A percentile compares a stretch with the other conserved stretches of the same genome.
These are phyloP conservation scores for Emericellopsis atlantica DNA, from an alignment of 2,329 filamentous ascomycete genomes.

Conservation along the genomic window DNA sequence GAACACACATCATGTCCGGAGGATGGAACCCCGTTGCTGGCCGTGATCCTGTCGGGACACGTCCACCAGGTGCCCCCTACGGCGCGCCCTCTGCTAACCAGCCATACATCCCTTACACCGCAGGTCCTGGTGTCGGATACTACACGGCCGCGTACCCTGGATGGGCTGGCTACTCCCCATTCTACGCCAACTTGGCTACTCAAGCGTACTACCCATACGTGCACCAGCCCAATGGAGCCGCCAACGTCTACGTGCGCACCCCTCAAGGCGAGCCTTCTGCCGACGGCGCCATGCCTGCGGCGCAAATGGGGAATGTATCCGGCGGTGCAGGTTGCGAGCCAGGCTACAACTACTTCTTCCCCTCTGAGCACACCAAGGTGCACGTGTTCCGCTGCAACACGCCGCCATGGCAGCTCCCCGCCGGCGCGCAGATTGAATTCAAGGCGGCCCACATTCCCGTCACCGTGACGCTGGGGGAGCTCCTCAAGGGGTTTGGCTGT, in stretches of 20 bases:
- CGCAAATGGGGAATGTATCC: constrained; percentile 42
- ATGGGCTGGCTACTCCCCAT: too few species aligned
- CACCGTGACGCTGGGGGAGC: constrained; percentile 37
- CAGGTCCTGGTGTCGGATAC: constrained; percentile 17
- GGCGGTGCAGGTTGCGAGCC: constrained; percentile 46
- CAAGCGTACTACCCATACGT: constrained; percentile 4
- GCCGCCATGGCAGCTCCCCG: constrained; percentile 39
- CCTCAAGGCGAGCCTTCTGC: constrained; percentile 28
- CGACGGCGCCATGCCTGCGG: constrained; percentile 32
- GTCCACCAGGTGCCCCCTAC: constrained; percentile 18
- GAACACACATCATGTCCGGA: constrained; percentile 17
- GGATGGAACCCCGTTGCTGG: constrained; percentile 27
- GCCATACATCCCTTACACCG: constrained; percentile 22
- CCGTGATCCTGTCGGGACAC: constrained; percentile 19
- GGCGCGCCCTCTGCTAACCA: constrained; percentile 21
- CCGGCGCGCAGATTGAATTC: constrained; percentile 28
- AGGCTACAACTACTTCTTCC: constrained; percentile 52
- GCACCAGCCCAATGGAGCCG: constrained; percentile 23
- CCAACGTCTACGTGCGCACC: constrained; percentile 21
- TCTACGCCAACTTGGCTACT: not conserved
- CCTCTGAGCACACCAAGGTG: constrained; percentile 42
- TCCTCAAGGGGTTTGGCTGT: constrained; percentile 47
- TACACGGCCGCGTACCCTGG: not conserved
- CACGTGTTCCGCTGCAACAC: constrained; percentile 40
- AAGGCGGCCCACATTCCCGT: constrained; percentile 38